Evolutionary conservation across 2,329 filamentous ascomycete species (phyloP).

Genomic region (Epichloe coenophiala): DNA sequence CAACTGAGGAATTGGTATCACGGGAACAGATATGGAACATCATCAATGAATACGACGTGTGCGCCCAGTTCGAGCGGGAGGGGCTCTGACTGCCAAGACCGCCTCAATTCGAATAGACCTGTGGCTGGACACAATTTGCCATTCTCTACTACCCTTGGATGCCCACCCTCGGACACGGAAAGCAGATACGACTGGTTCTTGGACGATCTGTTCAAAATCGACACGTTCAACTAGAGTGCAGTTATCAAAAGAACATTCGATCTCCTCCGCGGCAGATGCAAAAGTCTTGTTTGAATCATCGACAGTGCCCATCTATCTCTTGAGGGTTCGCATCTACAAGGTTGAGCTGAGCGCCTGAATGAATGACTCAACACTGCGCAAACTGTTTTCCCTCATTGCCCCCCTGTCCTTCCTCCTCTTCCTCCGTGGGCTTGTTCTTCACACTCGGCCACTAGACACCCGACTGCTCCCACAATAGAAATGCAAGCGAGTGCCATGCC

Average conservation of each 20-base stretch:
- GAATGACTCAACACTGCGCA: not conserved
- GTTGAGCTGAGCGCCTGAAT: not conserved
- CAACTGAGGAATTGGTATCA: slow-evolving; percentile 3
- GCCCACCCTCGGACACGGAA: not conserved
- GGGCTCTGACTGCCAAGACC: not conserved
- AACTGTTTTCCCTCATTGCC: not conserved
- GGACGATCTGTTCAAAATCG: not conserved
- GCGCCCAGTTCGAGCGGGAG: not conserved
- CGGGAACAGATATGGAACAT: not conserved
- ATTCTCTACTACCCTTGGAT: not conserved
- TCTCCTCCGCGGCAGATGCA: not conserved
- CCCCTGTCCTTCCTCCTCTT: not conserved
- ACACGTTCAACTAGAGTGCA: not conserved
- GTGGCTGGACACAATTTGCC: not conserved
- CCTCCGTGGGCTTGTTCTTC: not conserved
- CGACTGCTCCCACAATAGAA: not conserved
- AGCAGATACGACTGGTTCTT: not conserved
- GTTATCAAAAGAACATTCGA: too few relatives aligned
- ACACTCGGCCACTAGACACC: not conserved
- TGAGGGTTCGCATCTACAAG: too few relatives aligned
- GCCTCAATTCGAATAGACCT: too few relatives aligned
- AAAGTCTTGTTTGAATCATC: not conserved
- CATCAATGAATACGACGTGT: not conserved
- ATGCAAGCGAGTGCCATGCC: not conserved
- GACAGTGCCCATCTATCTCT: not conserved